Conservation (phyloP, 768 basidiomycete genomes). For the Collybia nuda region DNA sequence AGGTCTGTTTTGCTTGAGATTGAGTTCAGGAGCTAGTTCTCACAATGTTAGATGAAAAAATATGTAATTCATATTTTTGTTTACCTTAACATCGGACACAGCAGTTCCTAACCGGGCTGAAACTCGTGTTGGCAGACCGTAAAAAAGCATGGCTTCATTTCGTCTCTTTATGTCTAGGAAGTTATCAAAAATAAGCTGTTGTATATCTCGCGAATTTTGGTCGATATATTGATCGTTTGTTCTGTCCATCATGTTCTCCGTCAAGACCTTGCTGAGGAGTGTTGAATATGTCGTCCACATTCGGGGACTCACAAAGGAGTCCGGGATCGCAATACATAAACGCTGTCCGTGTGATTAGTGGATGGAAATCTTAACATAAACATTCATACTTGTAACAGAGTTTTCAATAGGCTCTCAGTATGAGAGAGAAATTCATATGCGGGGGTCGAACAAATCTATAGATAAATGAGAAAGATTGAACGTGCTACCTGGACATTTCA, state of each 20-base stretch:
- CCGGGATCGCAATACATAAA: slow-evolving; percentile 67
- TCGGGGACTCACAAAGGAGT: slow-evolving; percentile 72
- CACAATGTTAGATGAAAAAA: not conserved
- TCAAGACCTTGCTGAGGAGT: slow-evolving; percentile 47
- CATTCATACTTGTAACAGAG: slow-evolving; percentile 55
- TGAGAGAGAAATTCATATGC: slow-evolving; percentile 55
- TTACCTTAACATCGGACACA: slow-evolving; percentile 51
- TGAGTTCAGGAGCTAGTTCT: slow-evolving; percentile 67
- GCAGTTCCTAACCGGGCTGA: slow-evolving; percentile 62
- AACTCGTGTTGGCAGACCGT: slow-evolving; percentile 59
- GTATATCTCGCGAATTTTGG: slow-evolving; percentile 42
- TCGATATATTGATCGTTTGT: slow-evolving; percentile 32
- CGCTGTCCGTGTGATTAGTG: slow-evolving; percentile 40
- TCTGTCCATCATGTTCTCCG: slow-evolving; percentile 32
- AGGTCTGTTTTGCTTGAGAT: slow-evolving; percentile 69
- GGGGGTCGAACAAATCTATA: slow-evolving; percentile 53
- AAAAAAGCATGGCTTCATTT: slow-evolving; percentile 81
- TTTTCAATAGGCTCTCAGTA: slow-evolving; percentile 52
- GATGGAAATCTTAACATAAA: not conserved
- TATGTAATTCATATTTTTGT: slow-evolving; percentile 2
- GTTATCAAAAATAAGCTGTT: slow-evolving; percentile 51
- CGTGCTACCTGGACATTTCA: not conserved
- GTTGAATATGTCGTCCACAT: slow-evolving; percentile 58
- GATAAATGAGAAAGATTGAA: slow-evolving; percentile 1
- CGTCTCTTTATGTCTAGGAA: slow-evolving; percentile 71